Base-by-base conservation (phyloP, 352 stramenopile genomes). In the Globisporangium acanthophoron region DNA sequence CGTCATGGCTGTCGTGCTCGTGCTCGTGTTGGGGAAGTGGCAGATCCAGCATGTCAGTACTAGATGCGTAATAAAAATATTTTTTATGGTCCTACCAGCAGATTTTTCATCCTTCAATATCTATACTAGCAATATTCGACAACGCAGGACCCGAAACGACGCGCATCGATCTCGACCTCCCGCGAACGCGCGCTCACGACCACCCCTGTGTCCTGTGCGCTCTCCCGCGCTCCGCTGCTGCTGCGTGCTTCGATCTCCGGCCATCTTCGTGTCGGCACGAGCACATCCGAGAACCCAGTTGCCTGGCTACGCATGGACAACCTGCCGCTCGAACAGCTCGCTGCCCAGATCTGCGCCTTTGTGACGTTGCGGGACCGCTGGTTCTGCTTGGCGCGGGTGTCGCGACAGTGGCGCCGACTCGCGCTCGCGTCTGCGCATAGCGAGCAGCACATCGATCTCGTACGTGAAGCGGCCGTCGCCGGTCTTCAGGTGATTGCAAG, bases 351-450 rank as follows among this genome's bases (percentile, higher is more conserved):
- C 29, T 87, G 78, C 56, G 40, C 64, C 41, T 86, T 88, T 46
- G 64, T 92, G 54, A 61, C 73, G 35, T 58, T 90, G 13, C 67
- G 74, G 27, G 77, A 88, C 35, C 80, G 83, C 5, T 87, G 77
- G 73, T 63, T 78, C 40, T 53, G 66, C 13, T 61, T 92, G 15
- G 61, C 73, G 27, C 66, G 63, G 1, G 82, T 88, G 2, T 90
- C 82, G 18, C 73, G 64, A 24, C 66, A 69, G n/a, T 90, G 80
- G 80, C 62, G 71, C 29, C 67, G 43, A 6, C 70, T 92, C 33
- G 69, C 78, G 35, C 70, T 88, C 62, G 61, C 67, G 16, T 92
- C 82, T 0, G 71, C 87, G 58, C 72, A 85, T 54, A 58, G 55
- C 5, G 74, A 85, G 41, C 51, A 47, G 37, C 56, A 75, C 52